Base-by-base conservation (phyloP, 768 basidiomycete genomes). In the Mycena rosella region DNA sequence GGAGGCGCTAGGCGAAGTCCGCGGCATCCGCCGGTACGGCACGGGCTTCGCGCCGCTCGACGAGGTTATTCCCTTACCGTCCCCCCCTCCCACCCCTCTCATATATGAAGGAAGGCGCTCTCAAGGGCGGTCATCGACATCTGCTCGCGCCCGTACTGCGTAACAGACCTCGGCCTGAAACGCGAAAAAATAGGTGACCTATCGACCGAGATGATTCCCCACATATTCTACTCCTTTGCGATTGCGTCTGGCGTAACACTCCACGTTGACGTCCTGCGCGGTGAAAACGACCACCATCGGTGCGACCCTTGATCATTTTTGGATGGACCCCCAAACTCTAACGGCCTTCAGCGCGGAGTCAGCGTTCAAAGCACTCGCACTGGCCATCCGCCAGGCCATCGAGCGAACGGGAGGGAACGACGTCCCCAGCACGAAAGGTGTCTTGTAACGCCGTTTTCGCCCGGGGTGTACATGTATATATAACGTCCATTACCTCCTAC, bases 211-310 rank as follows among this genome's bases (percentile, higher is more conserved):
- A 98, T 99, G 96, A 91, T 99, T 60, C 95, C 97, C 34, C 98
- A 99, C 78, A 87, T 99, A 60, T 95, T 99, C 79, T 92, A 98
- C 82, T 98, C 96, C 5, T 99, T 99, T 76, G 94, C 97, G n/a
- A 96, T 96, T 69, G 95, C 95, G 0, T 93, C 97, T 1, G 96
- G 96, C 9, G 92, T 91, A 24, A 99, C 98, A 3, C 84, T 99
- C 52, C 97, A 99, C 75, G 87, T 99, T 56, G 98, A 99, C 75
- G 96, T 95, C 47, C 84, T 99, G 47, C 87, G 96, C 36, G 98
- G 98, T 45, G 92, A 95, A 74, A 99, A 99, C 80, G 98, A 99
- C 76, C 98, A 99, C 78, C 98, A 99, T 80, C 90, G 94, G 97
- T 96, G 74, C 66, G 89, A 76, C 34, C 32, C 34, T 45, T 20